Evolutionary conservation across 768 basidiomycete genomes (phyloP), one percentile per base, ranked within the genome.

Genomic region (Serendipita indica): DNA sequence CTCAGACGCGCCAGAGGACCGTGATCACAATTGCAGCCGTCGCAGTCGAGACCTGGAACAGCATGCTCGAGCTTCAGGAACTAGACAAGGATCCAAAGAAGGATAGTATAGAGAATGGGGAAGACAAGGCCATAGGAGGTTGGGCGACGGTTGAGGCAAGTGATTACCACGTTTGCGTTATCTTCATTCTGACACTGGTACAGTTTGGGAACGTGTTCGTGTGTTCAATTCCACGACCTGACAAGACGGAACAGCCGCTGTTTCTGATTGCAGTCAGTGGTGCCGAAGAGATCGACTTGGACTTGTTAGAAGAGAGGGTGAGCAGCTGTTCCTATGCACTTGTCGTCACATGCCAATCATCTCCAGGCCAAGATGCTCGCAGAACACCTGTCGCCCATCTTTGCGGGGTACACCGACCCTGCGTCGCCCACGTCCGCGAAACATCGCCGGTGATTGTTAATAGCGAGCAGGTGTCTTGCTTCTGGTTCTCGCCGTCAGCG

Each of bases 131-230:
- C 30, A 4, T 10, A 13, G 49, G 49, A 27, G 10, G 49, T 12
- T 54, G 49, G 49, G 49, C 30, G 32, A 54, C 49, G 32, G 32
- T 33, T 7, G 49, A 54, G 10, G 49, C 32, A 10, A 54, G 49
- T 54, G 2, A 54, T 10, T 54, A 18, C 41, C 7, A n/a, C n/a
- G n/a, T n/a, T n/a, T n/a, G n/a, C n/a, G n/a, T n/a, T n/a, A n/a
- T n/a, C n/a, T n/a, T 3, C 41, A 43, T 18, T 3, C 41, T 43
- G n/a, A 25, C 7, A 43, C 41, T 43, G 5, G 27, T n/a, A 43
- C n/a, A 54, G 49, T n/a, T 16, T 13, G 49, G 30, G 32, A 54
- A 54, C 32, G 30, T 54, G n/a, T 54, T 22, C n/a, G 49, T 54
- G 20, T 30, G 32, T 33, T 28, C 49, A 27, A 54, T 54, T 18